Percentiles rank a stretch among this genome's conserved stretches.
phyloP scores from a whole-genome alignment of 75 land plant species.

The Ceratopteris richardii region DNA sequence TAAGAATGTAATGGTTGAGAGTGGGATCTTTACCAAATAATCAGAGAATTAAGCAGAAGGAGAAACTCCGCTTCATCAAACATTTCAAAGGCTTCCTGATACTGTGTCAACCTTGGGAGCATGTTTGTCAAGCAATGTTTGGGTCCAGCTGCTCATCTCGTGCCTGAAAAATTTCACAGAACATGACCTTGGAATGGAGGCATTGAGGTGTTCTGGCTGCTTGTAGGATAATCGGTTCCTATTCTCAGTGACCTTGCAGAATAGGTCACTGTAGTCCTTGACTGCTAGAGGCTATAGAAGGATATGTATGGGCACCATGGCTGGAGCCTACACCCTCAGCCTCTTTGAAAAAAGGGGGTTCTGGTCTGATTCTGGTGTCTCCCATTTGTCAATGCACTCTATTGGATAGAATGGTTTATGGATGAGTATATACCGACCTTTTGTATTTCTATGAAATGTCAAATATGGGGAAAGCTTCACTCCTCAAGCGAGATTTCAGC shows the following conservation, averaged over 20 bases:
- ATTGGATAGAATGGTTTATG: conserved; percentile 35
- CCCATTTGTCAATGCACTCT: conserved; percentile 23
- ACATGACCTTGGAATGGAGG: too few relatives aligned
- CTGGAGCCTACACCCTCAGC: conserved; percentile 42
- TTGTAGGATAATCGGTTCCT: conserved; percentile 7
- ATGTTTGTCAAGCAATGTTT: too few relatives aligned
- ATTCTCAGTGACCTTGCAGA: conserved; percentile 37
- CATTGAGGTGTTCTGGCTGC: too few relatives aligned
- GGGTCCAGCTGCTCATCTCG: too few relatives aligned
- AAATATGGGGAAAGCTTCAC: conserved; percentile 23
- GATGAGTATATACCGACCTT: conserved; percentile 25
- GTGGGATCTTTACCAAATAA: too few relatives aligned
- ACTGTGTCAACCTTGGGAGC: too few relatives aligned
- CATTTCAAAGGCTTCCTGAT: too few relatives aligned
- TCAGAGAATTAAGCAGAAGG: too few relatives aligned
- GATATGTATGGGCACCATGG: conserved; percentile 46
- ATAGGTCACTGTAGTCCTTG: conserved; percentile 46
- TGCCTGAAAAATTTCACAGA: too few relatives aligned
- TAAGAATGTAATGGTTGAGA: too few relatives aligned
- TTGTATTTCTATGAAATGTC: conserved; percentile 30
- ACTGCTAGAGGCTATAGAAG: conserved; percentile 34
- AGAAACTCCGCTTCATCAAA: too few relatives aligned
- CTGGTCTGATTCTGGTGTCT: conserved; percentile 30
- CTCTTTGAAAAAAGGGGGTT: conserved; percentile 23
- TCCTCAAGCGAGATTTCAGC: conserved; percentile 27